Evolutionary conservation across 305 asterid species (phyloP).

Genomic region (Fraxinus ornus): DNA sequence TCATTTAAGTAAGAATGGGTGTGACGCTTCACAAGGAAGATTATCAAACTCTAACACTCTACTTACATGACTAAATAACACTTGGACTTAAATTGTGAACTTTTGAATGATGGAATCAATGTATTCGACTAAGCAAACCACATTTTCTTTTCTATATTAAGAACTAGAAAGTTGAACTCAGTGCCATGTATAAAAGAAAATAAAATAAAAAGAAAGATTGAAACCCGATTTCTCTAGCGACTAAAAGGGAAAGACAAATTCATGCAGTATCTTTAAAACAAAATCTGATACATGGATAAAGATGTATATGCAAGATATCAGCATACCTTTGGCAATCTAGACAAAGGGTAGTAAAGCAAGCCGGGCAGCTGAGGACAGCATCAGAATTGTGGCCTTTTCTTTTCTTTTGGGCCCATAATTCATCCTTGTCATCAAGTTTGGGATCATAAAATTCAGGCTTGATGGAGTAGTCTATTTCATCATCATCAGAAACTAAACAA

Average conservation of each 20-base stretch:
- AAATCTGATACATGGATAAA: neutral
- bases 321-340: slow-evolving; percentile 78
- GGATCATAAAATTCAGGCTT: slow-evolving; percentile 83
- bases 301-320: neutral
- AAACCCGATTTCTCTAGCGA: neutral
- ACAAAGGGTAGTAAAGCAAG: slow-evolving; percentile 89
- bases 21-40: neutral
- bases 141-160: neutral
- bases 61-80: neutral
- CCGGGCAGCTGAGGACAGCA: slow-evolving; percentile 90
- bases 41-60: neutral
- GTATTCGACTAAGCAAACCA: neutral
- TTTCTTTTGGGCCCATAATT: slow-evolving; percentile 68
- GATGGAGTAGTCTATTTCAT: slow-evolving; percentile 77
- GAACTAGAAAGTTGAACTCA: neutral
- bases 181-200: neutral
- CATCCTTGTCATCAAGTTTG: slow-evolving; percentile 64
- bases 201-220: too few relatives aligned
- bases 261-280: neutral
- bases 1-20: neutral
- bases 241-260: neutral
- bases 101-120: neutral
- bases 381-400: slow-evolving; percentile 65
- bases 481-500: slow-evolving; percentile 71
- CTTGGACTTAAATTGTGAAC: neutral